Evolutionary conservation across 2,329 filamentous ascomycete species (phyloP), one percentile per base, ranked within the genome.

Genomic region (Aspergillus luchuensis): DNA sequence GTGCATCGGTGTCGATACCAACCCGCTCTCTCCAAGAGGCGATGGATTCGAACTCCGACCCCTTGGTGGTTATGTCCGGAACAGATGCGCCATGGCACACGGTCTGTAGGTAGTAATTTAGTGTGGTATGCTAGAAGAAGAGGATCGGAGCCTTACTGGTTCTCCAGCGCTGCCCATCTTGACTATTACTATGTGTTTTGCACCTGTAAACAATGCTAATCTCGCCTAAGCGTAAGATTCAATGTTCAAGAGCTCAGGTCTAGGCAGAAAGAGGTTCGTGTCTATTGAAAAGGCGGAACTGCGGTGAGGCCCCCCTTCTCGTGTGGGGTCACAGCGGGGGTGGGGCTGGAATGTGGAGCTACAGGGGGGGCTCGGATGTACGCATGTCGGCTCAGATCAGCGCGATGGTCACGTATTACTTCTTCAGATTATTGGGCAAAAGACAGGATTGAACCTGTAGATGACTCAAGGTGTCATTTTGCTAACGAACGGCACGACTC

Each of bases 1-100:
- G 82, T 23, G 75, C 71, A 52, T 73, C 62, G n/a, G 69, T 66
- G 57, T 83, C 75, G 67, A 84, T 82, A 7, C 60, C 61, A 41
- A 57, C 63, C 57, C 62, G 55, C 21, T 68, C 25, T 51, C 62
- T 65, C 70, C 71, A 72, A 43, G 54, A 48, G 1, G 30, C 33
- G 2, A 68, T 8, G 28, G 23, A 55, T 55, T 70, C 68, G 8
- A 47, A 59, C 10, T 68, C 64, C 13, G 54, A 39, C 2, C 66
- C 63, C 13, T 66, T 59, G 2, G 68, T 66, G 8, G 66, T 48
- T n/a, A 63, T 48, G 30, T 71, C 63, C 0, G 61, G 56, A 30
- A 68, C 41, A 1, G 63, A 68, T 3, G 63, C 59, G 6, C 65
- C 66, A 11, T 63, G 58, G 23, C 61, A 30, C 25, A n/a, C 7